A percentile compares a stretch with the other conserved stretches of the same genome.
Conservation (phyloP, 805 yeast genomes). For the Komagataella populi region DNA sequence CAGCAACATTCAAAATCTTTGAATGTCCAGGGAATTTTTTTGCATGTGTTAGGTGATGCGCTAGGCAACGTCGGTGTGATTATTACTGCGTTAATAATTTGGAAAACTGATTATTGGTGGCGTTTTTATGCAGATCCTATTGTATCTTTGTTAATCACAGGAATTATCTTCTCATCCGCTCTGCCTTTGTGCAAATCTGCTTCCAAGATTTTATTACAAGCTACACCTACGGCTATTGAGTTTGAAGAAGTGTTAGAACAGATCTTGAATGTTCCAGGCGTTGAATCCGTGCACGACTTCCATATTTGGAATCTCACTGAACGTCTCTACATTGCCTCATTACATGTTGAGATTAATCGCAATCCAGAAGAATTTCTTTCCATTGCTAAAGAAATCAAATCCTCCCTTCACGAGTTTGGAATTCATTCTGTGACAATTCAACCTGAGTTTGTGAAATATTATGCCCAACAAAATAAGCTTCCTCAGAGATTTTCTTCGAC, state of each 20-base stretch:
- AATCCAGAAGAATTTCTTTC: conserved; percentile 52
- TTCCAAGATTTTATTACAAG: conserved; percentile 80
- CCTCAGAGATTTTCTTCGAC: conserved; percentile 16
- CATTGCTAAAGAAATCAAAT: conserved; percentile 66
- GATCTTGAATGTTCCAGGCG: conserved; percentile 55
- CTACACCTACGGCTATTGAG: conserved; percentile 76
- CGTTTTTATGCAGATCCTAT: conserved; percentile 76
- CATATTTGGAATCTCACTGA: conserved; percentile 96
- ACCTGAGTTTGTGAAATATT: conserved; percentile 60
- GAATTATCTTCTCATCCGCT: conserved; percentile 83
- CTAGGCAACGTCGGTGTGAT: conserved; percentile 93
- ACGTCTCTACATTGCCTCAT: conserved; percentile 71
- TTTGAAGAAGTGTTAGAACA: conserved; percentile 62
- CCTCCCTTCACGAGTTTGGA: conserved; percentile 69
- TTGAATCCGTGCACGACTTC: conserved; percentile 82
- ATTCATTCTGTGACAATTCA: conserved; percentile 92
- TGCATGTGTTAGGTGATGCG: conserved; percentile 94
- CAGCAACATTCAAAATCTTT: conserved; percentile 40
- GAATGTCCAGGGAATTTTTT: conserved; percentile 94
- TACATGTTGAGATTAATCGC: conserved; percentile 67
- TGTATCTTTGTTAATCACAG: conserved; percentile 74
- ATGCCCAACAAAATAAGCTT: conserved; percentile 14
- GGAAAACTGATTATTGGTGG: conserved; percentile 91
- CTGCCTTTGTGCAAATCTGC: conserved; percentile 80
- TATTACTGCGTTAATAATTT: conserved; percentile 75